phyloP scores from a whole-genome alignment of 306 rosid species.

The Sophora flavescens region DNA sequence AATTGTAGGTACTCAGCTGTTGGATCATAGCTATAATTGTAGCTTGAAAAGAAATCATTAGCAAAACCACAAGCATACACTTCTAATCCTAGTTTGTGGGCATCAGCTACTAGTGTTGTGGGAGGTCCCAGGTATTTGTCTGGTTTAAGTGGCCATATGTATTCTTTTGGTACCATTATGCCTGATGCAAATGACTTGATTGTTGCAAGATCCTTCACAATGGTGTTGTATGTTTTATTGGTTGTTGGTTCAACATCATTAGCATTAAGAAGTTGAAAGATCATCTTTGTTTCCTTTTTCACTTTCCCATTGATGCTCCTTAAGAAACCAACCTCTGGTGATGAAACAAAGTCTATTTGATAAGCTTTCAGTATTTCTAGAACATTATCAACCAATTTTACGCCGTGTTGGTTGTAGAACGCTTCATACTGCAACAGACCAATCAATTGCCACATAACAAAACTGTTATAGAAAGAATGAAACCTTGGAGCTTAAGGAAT shows the following conservation, averaged over 20 bases:
- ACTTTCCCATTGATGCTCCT: constrained; percentile 57
- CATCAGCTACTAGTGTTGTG: constrained; percentile 72
- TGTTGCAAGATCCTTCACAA: constrained; percentile 61
- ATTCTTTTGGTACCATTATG: constrained; percentile 81
- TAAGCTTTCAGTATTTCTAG: constrained; percentile 32
- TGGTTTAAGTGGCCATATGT: constrained; percentile 63
- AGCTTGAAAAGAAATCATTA: constrained; percentile 63
- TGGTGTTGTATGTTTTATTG: constrained; percentile 52
- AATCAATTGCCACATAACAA: constrained; percentile 7
- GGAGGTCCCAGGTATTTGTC: constrained; percentile 64
- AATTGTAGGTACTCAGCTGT: constrained; percentile 75
- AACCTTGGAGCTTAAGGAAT: background rate
- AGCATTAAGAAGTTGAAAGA: constrained; percentile 63
- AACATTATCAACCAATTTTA: constrained; percentile 45
- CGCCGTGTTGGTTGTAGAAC: constrained; percentile 61
- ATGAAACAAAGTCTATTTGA: constrained; percentile 63
- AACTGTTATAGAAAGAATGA: constrained; percentile 10
- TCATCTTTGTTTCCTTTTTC: constrained; percentile 59
- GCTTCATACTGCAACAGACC: constrained; percentile 62
- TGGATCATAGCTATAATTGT: constrained; percentile 77
- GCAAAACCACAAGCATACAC: constrained; percentile 87
- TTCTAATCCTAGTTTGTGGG: constrained; percentile 84
- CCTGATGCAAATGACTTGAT: constrained; percentile 80
- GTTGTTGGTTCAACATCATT: constrained; percentile 70
- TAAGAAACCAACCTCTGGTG: constrained; percentile 80